These are phyloP conservation scores for Incumbomyces lentus DNA, from an alignment of 2,329 filamentous ascomycete genomes.

Conservation along the genomic window DNA sequence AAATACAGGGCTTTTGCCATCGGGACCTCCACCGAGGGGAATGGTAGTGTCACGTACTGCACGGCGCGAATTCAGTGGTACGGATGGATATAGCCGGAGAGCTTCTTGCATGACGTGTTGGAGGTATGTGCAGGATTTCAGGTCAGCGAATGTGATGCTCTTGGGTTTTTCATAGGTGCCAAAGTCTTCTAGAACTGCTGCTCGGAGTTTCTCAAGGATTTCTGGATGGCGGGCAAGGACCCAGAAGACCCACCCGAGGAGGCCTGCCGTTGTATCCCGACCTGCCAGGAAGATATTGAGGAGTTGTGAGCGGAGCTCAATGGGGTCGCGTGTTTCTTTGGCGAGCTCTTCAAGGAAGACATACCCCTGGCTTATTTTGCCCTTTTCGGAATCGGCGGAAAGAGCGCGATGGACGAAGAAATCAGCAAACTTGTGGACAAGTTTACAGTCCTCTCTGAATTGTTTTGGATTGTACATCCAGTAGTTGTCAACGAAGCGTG, in stretches of 20 bases:
- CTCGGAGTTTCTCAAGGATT: conserved; percentile 33
- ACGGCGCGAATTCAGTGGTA: conserved; percentile 41
- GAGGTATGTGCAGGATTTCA: conserved; percentile 16
- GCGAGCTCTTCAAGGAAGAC: conserved; percentile 16
- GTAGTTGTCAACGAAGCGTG: conserved; percentile 26
- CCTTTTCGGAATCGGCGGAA: conserved; percentile 4
- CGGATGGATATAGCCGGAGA: conserved; percentile 39
- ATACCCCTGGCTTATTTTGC: not conserved
- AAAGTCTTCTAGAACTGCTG: conserved; percentile 14
- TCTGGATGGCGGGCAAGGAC: conserved; percentile 21
- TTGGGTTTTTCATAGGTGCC: conserved; percentile 6
- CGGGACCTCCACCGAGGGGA: conserved; percentile 39
- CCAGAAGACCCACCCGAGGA: conserved; percentile 25
- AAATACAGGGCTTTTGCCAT: conserved; percentile 37
- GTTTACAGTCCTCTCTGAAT: conserved; percentile 30
- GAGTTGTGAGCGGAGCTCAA: conserved; percentile 22
- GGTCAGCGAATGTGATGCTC: conserved; percentile 10
- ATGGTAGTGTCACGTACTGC: conserved; percentile 41
- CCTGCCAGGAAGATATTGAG: conserved; percentile 29
- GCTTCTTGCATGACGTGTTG: conserved; percentile 24
- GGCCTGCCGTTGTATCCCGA: conserved; percentile 27
- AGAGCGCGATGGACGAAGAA: conserved; percentile 39
- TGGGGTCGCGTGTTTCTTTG: conserved; percentile 16
- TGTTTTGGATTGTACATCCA: conserved; percentile 31
- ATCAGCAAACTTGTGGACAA: conserved; percentile 40